phyloP scores from a whole-genome alignment of 1,284 basidiomycete species.

The Rugiboletus extremiorientalis region DNA sequence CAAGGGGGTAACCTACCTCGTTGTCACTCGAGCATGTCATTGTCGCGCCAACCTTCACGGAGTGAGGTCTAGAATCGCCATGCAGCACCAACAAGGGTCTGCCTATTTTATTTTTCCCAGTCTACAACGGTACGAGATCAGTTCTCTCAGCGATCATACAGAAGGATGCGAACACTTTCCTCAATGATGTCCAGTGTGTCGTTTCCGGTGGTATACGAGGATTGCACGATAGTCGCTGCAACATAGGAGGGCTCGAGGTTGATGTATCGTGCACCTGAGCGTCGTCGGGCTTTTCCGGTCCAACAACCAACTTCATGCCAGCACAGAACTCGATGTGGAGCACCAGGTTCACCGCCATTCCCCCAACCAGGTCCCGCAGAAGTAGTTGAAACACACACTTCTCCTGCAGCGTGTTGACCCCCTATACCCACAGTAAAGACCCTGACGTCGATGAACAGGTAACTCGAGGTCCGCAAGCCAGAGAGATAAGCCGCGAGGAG shows the following conservation, averaged over 20 bases:
- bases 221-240: too few species aligned
- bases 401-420: constrained; percentile 67
- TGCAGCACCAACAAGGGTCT: too few species aligned
- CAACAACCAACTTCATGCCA: constrained; percentile 85
- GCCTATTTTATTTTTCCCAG: too few species aligned
- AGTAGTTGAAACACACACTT: too few species aligned
- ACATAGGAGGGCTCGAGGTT: neutral
- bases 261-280: constrained; percentile 51
- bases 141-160: too few species aligned
- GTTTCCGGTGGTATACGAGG: too few species aligned
- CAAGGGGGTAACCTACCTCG: neutral
- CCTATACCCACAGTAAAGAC: constrained; percentile 91
- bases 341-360: constrained; percentile 70
- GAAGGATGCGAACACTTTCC: too few species aligned
- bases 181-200: too few species aligned
- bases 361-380: constrained; percentile 1
- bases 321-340: constrained; percentile 83
- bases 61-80: too few species aligned
- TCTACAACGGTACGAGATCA: neutral
- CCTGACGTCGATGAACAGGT: constrained; percentile 79
- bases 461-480: constrained; percentile 86
- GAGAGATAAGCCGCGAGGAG: constrained; percentile 73
- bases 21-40: too few species aligned
- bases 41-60: too few species aligned
- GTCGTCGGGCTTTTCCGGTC: constrained; percentile 86